A percentile compares a stretch with the other conserved stretches of the same genome.
These are phyloP conservation scores for Melaleuca quinquenervia DNA, from an alignment of 345 rosid species.

Conservation along the genomic window DNA sequence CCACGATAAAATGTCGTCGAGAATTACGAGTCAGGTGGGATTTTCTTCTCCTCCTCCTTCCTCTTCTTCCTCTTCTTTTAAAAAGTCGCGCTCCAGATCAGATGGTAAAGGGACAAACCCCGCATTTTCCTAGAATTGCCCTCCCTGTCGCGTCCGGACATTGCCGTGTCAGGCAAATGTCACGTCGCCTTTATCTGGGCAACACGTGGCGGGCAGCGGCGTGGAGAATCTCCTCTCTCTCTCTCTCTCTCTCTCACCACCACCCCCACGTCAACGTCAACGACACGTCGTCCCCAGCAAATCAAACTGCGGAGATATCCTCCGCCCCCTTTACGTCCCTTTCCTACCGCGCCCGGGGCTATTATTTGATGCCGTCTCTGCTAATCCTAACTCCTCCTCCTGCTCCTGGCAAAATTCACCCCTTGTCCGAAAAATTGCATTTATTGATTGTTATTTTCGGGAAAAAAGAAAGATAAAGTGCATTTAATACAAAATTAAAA, in stretches of 20 bases:
- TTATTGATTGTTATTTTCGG: no score
- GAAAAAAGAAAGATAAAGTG: no score
- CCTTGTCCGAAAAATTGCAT: no score
- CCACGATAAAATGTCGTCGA: fast-evolving
- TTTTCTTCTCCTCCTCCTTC: no score
- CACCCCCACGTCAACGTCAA: neutral
- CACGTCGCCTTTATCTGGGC: neutral
- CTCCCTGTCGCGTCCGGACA: neutral
- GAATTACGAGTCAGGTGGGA: no score
- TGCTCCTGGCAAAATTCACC: neutral
- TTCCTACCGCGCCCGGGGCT: no score
- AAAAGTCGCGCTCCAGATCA: no score
- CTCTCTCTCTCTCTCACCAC: neutral
- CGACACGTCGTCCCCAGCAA: neutral
- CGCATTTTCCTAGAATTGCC: neutral
- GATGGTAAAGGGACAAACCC: neutral
- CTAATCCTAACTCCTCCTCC: neutral
- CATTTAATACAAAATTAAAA: no score
- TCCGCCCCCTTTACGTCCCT: neutral
- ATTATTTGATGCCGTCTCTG: neutral
- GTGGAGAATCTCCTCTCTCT: neutral
- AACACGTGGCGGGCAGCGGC: neutral
- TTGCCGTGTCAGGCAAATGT: neutral
- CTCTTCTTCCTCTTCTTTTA: no score
- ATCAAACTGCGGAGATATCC: neutral